Evolutionary conservation across 345 rosid species (phyloP).

Genomic region (Salix udensis): DNA sequence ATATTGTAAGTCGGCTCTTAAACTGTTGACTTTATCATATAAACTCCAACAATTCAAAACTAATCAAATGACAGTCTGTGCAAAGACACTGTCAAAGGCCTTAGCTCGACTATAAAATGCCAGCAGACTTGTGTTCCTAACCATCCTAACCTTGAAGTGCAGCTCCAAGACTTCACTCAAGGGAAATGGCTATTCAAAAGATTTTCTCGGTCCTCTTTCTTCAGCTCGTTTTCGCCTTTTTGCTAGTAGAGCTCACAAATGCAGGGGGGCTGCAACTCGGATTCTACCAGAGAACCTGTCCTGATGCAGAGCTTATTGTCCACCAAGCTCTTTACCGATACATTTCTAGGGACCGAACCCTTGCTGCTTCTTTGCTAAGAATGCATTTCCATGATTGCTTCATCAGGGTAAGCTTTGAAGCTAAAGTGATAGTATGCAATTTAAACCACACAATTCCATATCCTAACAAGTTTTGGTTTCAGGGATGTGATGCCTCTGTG

Average conservation of each 20-base stretch:
- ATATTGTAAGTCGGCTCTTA: constrained; percentile 10
- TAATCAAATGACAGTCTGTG: constrained; percentile 15
- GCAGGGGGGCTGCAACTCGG: constrained; percentile 25
- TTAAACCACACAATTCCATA: not conserved
- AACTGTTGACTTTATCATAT: constrained; percentile 6
- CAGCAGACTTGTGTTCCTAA: not conserved
- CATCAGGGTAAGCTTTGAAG: constrained; percentile 40
- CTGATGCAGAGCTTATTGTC: constrained; percentile 33
- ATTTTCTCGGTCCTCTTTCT: constrained; percentile 28
- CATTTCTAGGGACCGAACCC: constrained; percentile 37
- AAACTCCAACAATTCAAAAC: not conserved
- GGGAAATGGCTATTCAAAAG: constrained; percentile 41
- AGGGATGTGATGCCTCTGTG: constrained; percentile 61
- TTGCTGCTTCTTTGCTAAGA: constrained; percentile 48
- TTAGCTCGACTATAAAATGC: constrained; percentile 30
- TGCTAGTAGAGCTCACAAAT: constrained; percentile 14
- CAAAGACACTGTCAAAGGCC: constrained; percentile 23
- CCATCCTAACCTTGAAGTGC: not conserved
- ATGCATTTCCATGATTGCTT: constrained; percentile 59
- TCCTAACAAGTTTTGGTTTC: not conserved
- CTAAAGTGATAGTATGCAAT: no score
- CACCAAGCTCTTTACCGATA: constrained; percentile 13
- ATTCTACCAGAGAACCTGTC: constrained; percentile 43
- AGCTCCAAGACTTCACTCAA: not conserved
- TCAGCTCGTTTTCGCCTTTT: constrained; percentile 28